Evolutionary conservation across 306 rosid genomes (phyloP).

Genomic region (Mimosa pudica): DNA sequence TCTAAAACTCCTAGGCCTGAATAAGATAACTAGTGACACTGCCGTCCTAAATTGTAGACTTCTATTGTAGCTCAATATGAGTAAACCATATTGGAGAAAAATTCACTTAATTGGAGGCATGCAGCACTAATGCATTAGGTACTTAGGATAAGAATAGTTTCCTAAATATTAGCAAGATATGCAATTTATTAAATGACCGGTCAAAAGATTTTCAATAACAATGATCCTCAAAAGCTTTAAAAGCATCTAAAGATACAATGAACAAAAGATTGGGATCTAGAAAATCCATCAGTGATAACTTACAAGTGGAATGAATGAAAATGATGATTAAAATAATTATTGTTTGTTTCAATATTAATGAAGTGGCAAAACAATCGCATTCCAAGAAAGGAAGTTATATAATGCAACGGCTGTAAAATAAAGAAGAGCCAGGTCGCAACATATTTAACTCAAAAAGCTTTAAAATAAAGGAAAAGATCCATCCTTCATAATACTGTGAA

Average conservation of each 20-base stretch:
- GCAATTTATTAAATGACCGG: background rate
- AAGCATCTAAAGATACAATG: background rate
- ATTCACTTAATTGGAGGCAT: constrained; percentile 15
- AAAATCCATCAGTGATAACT: constrained; percentile 11
- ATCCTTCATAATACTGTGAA: constrained; percentile 11
- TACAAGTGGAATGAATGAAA: constrained; percentile 3
- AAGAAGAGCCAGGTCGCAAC: background rate
- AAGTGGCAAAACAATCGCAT: constrained; percentile 1
- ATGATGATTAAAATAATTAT: background rate
- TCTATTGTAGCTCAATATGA: constrained; percentile 16
- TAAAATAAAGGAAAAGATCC: constrained; percentile 8
- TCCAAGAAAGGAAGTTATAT: constrained; percentile 2
- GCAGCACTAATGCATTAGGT: constrained; percentile 13
- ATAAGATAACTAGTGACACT: constrained; percentile 1
- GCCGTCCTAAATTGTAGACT: constrained; percentile 21
- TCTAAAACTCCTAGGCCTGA: background rate
- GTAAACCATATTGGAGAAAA: background rate
- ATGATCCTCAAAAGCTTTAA: constrained; percentile 6
- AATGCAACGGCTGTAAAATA: background rate
- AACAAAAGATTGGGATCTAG: constrained; percentile 1
- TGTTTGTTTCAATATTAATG: background rate
- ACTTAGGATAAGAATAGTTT: constrained; percentile 2
- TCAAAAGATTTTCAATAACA: background rate
- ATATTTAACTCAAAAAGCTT: constrained; percentile 1
- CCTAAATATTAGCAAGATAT: constrained; percentile 4